These are phyloP conservation scores for Microstroma glucosiphilum DNA, from an alignment of 1,284 basidiomycete species.

Conservation along the genomic window DNA sequence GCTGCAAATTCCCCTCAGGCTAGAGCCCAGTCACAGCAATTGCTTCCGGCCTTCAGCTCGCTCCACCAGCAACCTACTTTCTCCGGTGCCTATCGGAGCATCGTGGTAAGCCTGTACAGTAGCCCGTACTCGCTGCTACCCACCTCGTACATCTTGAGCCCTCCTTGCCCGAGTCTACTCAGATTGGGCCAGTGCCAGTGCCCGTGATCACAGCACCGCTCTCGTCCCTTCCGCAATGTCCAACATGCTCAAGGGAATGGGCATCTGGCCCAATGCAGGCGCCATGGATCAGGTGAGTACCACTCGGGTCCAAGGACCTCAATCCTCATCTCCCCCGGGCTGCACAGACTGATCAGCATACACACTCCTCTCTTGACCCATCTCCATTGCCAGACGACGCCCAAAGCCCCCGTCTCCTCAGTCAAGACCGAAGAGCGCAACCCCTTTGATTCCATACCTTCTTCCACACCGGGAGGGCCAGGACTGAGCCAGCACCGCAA, in stretches of 20 bases:
- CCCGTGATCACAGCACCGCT: too few species aligned
- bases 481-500: slow-evolving; percentile 26
- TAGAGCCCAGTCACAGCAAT: too few species aligned
- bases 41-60: too few species aligned
- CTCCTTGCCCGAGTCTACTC: too few species aligned
- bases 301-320: neutral
- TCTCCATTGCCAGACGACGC: slow-evolving; percentile 24
- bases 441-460: slow-evolving; percentile 34
- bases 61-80: too few species aligned
- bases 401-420: slow-evolving; percentile 31
- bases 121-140: too few species aligned
- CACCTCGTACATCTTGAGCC: too few species aligned
- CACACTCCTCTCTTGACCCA: slow-evolving; percentile 2
- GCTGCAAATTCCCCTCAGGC: too few species aligned
- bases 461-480: slow-evolving; percentile 9
- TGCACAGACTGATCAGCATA: neutral
- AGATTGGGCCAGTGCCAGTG: too few species aligned
- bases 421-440: slow-evolving; percentile 35
- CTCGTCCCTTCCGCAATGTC: slow-evolving; percentile 12
- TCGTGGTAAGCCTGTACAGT: too few species aligned
- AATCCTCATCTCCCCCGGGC: neutral
- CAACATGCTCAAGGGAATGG: slow-evolving; percentile 36
- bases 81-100: too few species aligned
- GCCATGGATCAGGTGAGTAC: slow-evolving; percentile 39
- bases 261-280: slow-evolving; percentile 36